These are phyloP conservation scores for Pyricularia grisea DNA, from an alignment of 2,329 filamentous ascomycete species.

Conservation along the genomic window DNA sequence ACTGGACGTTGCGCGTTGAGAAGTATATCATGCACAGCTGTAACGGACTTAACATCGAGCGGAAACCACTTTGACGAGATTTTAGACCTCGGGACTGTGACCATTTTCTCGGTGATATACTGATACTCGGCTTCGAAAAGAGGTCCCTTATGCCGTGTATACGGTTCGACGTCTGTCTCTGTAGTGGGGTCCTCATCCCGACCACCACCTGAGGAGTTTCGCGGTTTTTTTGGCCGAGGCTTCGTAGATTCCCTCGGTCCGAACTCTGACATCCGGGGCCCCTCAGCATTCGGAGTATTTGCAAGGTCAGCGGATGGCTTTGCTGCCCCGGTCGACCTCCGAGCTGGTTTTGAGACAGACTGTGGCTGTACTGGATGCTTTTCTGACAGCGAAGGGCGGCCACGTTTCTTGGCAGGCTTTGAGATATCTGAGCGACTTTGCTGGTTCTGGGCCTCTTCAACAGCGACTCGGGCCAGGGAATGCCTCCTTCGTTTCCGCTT, in stretches of 20 bases:
- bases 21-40: slow-evolving; percentile 46
- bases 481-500: slow-evolving; percentile 15
- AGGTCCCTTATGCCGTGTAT: not conserved
- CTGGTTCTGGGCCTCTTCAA: slow-evolving; percentile 13
- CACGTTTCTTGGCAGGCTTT: slow-evolving; percentile 1
- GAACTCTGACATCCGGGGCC: not conserved
- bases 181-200: not conserved
- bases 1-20: slow-evolving; percentile 52
- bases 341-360: not conserved
- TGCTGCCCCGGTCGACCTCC: not conserved
- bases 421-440: not conserved
- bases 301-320: not conserved
- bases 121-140: slow-evolving; percentile 4
- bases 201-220: not conserved
- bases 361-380: not conserved
- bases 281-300: not conserved
- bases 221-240: not conserved
- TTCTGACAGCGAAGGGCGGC: slow-evolving; percentile 4
- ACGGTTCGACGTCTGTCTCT: not conserved
- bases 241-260: not conserved
- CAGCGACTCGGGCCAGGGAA: slow-evolving; percentile 13
- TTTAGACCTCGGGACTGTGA: slow-evolving; percentile 47
- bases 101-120: slow-evolving; percentile 23
- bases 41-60: slow-evolving; percentile 43
- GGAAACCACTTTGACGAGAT: slow-evolving; percentile 62